Percentiles rank a stretch among this genome's conserved stretches.
These are phyloP conservation scores for Phanerochaete carnosa DNA, from an alignment of 768 basidiomycete genomes.

Conservation along the genomic window DNA sequence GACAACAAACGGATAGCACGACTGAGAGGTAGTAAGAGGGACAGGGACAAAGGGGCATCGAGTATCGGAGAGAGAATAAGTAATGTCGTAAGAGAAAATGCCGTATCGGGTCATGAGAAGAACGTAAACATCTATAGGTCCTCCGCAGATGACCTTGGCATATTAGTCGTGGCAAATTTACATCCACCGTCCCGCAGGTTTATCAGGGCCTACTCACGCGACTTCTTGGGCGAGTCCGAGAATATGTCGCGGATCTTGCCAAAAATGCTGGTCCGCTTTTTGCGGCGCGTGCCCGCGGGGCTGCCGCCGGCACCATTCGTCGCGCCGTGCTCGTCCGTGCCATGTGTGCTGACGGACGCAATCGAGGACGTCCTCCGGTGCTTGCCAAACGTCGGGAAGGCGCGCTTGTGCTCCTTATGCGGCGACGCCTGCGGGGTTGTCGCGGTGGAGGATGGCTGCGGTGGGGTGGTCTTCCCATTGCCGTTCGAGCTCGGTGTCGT, in stretches of 20 bases:
- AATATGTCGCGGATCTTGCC: conserved; percentile 30
- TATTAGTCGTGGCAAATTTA: not conserved
- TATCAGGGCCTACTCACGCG: not conserved
- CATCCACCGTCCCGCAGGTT: not conserved
- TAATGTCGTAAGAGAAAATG: not conserved
- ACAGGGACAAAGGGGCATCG: not conserved
- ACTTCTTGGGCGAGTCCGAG: conserved; percentile 7
- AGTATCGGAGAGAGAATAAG: not conserved
- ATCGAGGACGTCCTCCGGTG: conserved; percentile 17
- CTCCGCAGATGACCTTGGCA: not conserved
- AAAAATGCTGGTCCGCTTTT: conserved; percentile 29
- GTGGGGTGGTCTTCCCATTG: conserved; percentile 2
- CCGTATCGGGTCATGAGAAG: not conserved
- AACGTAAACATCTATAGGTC: not conserved
- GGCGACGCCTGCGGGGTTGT: conserved; percentile 9
- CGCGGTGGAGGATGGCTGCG: conserved; percentile 8
- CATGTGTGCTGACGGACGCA: conserved; percentile 12
- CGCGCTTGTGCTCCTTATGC: conserved; percentile 21
- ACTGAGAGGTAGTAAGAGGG: not conserved
- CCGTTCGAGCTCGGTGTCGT: conserved; percentile 11
- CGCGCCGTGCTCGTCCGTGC: conserved; percentile 14
- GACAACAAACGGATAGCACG: not conserved
- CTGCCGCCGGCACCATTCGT: conserved; percentile 1
- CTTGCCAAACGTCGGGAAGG: conserved; percentile 27
- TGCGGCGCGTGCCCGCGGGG: conserved; percentile 16